Evolutionary conservation across 495 filamentous ascomycete species (phyloP), one percentile per base, ranked within the genome.

Genomic region (Daldinia caldariorum): DNA sequence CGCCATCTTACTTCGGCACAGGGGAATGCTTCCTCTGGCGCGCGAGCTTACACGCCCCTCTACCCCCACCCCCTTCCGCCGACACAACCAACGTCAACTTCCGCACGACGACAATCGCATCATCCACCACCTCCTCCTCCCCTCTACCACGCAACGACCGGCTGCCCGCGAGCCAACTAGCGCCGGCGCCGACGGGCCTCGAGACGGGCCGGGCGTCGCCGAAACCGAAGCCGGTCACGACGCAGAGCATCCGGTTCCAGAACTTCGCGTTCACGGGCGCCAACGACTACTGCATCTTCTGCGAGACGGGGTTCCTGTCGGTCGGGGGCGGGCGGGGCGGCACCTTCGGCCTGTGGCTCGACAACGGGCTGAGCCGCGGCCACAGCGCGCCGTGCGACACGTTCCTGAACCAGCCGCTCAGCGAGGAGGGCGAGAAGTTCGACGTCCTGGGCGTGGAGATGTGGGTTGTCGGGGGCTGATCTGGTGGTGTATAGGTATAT

Each of bases 21-120:
- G 95, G 96, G 70, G 95, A 99, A 80, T 97, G 96, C 78, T 99
- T 99, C 83, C 89, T 99, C 74, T 99, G 95, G 95, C 90, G 93
- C 41, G 91, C 94, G 1, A 88, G 88, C 53, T 75, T 84, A 1
- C 79, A 90, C 53, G 77, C 89, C 7, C 79, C 84, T 3, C 83
- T 89, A 2, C 92, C 92, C 1, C 93, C 89, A 0, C 93, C 92
- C 0, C 92, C 92, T 0, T 90, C 88, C 32, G 84, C 88, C 37
- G 91, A 94, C 77, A 93, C 90, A 2, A 89, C 88, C 6, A 80
- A 90, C 75, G 76, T 89, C n/a, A 77, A 77, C 58, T 84, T 81
- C 41, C 89, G 93, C 32, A 90, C 86, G 75, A 94, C 91, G 29
- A 97, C 93, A 31, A 81, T 85, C 16, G 70, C 74, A 13, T 77